A percentile compares a stretch with the other conserved stretches of the same genome.
phyloP scores from a whole-genome alignment of 2,329 filamentous ascomycete species.

The Penicillium polonicum region DNA sequence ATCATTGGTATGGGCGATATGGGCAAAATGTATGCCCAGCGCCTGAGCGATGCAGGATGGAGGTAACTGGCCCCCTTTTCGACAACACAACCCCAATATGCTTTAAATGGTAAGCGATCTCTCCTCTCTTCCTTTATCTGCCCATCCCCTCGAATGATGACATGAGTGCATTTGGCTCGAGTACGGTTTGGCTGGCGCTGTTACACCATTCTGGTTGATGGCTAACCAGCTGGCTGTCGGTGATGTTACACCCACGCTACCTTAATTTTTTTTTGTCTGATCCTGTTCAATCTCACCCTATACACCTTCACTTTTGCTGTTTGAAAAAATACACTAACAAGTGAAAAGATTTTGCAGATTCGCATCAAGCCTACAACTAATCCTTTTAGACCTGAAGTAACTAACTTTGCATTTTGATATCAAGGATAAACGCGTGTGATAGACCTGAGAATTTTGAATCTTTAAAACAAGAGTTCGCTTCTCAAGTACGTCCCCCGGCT shows the following conservation, averaged over 20 bases:
- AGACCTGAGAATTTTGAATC: conserved; percentile 81
- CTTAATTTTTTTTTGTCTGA: conserved; percentile 89
- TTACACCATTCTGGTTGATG: conserved; percentile 73
- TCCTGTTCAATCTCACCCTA: conserved; percentile 16
- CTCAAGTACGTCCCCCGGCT: conserved; percentile 68
- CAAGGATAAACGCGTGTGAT: conserved; percentile 93
- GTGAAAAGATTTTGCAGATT: conserved; percentile 20
- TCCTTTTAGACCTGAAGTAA: conserved; percentile 12
- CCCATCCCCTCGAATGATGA: conserved; percentile 70
- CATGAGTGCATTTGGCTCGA: conserved; percentile 99
- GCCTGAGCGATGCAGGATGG: conserved; percentile 89
- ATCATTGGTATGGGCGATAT: conserved; percentile 99
- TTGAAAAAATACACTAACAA: conserved; percentile 25
- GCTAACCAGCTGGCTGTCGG: conserved; percentile 66
- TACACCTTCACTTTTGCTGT: conserved; percentile 10
- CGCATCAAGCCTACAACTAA: conserved; percentile 1
- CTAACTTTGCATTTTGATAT: conserved; percentile 32
- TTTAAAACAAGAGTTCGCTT: conserved; percentile 76
- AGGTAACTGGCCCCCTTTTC: conserved; percentile 63
- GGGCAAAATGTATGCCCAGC: conserved; percentile 96
- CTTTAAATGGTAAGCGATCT: conserved; percentile 20
- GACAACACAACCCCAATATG: neutral
- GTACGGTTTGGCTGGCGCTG: conserved; percentile 68
- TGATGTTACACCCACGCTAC: conserved; percentile 99
- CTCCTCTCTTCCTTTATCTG: conserved; percentile 2